Conservation (phyloP, 208 protist species). For the Acanthamoeba healyi region DNA sequence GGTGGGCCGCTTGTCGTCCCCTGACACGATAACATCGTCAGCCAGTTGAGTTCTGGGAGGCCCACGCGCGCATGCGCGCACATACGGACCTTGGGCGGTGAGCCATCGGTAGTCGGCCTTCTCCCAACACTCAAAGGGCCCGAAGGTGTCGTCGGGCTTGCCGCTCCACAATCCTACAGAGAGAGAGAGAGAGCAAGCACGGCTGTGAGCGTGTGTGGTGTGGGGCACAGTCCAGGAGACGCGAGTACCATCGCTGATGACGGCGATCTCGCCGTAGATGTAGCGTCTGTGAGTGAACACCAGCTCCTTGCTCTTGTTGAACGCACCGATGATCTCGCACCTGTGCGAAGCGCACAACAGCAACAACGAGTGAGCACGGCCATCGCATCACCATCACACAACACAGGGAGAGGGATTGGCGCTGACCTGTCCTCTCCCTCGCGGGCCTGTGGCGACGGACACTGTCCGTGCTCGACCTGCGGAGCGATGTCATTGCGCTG, state of each 20-base stretch:
- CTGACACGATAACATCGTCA: neutral
- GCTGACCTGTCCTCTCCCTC: neutral
- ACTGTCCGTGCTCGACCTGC: constrained; percentile 10
- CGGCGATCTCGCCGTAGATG: constrained; percentile 28
- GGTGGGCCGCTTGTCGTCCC: neutral
- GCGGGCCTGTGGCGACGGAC: neutral
- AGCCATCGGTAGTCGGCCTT: constrained; percentile 8
- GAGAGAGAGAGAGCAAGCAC: neutral
- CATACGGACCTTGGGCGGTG: neutral
- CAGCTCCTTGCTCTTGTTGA: constrained; percentile 36
- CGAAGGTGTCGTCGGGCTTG: neutral
- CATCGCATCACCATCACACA: neutral
- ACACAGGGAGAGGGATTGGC: neutral
- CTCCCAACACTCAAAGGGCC: neutral
- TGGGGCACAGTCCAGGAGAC: neutral
- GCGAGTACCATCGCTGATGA: neutral
- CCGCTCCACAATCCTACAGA: neutral
- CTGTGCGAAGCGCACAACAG: neutral
- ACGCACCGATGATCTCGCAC: constrained; percentile 3
- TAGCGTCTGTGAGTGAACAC: constrained; percentile 22
- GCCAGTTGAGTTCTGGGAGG: no score
- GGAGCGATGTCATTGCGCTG: neutral
- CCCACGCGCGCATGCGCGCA: no score
- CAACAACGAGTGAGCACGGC: neutral
- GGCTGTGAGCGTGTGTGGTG: no score